These are phyloP conservation scores for Apiospora aurea DNA, from an alignment of 2,329 filamentous ascomycete genomes.

Conservation along the genomic window DNA sequence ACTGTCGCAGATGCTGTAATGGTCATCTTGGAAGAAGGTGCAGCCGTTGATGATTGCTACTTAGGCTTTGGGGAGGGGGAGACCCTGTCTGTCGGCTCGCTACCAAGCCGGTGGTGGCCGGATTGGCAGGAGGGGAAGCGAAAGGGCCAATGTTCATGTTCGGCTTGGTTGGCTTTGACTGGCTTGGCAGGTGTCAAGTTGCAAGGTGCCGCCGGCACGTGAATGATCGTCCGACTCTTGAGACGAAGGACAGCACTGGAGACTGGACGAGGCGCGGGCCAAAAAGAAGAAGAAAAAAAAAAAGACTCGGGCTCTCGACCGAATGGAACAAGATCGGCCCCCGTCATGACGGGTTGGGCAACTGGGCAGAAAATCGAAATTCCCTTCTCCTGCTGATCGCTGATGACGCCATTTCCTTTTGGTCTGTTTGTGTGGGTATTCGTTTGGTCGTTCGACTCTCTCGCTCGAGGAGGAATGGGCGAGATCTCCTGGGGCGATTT, in stretches of 20 bases:
- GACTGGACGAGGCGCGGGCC: not conserved
- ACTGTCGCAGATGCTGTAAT: not conserved
- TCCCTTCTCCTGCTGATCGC: not conserved
- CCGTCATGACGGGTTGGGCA: not conserved
- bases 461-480: not conserved
- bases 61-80: not conserved
- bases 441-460: too few relatives aligned
- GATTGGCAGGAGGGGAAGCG: not conserved
- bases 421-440: not conserved
- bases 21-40: not conserved
- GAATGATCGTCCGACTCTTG: slow-evolving; percentile 17
- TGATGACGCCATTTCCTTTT: not conserved
- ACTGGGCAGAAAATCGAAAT: slow-evolving; percentile 8
- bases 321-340: not conserved
- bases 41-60: not conserved
- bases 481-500: not conserved
- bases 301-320: not conserved
- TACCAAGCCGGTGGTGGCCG: not conserved
- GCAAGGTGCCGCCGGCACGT: slow-evolving; percentile 1
- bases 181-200: slow-evolving; percentile 16
- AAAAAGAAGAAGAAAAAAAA: slow-evolving; percentile 10
- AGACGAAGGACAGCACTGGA: not conserved
- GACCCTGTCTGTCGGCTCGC: not conserved
- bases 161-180: not conserved
- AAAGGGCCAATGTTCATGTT: slow-evolving; percentile 1